Conservation (phyloP, 192 early-diverging fungal species). For the Dissophora globulifera region DNA sequence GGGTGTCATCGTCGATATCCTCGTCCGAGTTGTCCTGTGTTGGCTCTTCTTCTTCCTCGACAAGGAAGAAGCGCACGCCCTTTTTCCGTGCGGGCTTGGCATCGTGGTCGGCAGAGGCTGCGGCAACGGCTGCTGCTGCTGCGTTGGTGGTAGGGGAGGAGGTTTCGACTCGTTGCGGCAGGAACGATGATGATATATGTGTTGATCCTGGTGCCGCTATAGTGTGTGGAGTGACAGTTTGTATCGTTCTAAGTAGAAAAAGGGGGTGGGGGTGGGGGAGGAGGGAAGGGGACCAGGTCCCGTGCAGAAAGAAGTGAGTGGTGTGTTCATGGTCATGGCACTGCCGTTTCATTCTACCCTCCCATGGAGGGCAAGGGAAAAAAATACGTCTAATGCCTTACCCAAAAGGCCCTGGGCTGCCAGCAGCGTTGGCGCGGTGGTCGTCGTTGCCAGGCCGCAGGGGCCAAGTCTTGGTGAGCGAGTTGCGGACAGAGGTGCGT, state of each 20-base stretch:
- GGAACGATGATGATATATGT: not conserved
- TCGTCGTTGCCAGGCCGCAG: conserved; percentile 30
- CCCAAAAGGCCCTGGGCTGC: conserved; percentile 11
- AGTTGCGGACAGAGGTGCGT: conserved; percentile 15
- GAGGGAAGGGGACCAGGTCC: not conserved
- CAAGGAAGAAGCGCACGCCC: conserved; percentile 29
- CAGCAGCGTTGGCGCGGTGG: conserved; percentile 9
- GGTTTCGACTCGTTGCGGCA: not conserved
- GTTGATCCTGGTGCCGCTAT: not conserved
- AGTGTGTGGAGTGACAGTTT: not conserved
- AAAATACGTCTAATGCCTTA: no score
- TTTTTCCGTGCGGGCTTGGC: conserved; percentile 18
- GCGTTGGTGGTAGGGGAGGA: no score
- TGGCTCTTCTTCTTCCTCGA: conserved; percentile 13
- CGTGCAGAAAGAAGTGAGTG: no score
- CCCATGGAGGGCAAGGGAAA: no score
- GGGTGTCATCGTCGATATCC: conserved; percentile 3
- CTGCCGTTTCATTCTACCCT: not conserved
- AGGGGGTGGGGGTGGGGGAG: not conserved
- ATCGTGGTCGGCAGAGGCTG: no score
- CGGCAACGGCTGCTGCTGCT: no score
- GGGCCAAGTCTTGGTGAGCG: conserved; percentile 42
- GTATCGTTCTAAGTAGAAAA: not conserved
- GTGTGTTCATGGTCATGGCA: not conserved
- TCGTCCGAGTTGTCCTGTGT: conserved; percentile 13